Evolutionary conservation across 2,329 filamentous ascomycete species (phyloP), one percentile per base, ranked within the genome.

Genomic region (Oidium heveae): DNA sequence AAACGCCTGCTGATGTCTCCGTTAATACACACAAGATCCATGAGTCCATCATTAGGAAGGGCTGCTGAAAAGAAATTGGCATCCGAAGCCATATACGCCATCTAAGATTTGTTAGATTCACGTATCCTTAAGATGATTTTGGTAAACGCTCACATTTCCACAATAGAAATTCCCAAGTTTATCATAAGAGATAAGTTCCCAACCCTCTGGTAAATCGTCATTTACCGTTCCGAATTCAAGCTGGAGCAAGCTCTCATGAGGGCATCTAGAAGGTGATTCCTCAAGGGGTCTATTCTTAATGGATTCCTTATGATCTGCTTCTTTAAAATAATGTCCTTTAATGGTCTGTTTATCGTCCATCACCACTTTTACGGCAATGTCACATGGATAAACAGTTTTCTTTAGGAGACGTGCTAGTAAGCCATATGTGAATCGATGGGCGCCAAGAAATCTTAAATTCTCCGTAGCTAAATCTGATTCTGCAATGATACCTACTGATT

Each of bases 401-500:
- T 77, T 74, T 49, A 93, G 70, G 18, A 95, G 72, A 28, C 88
- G 77, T 58, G 80, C 73, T n/a, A 93, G 64, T 58, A 94, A 79
- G 7, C 91, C 91, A 62, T 82, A 82, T 0, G 84, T 87, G 63
- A 98, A 98, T 54, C 91, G 78, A 33, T 79, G 74, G 51, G 76
- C 75, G 18, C 91, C 91, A 82, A 98, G 88, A 88, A 89, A 96
- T 46, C 91, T 80, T 58, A 96, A 69, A 63, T 93, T 72, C 63
- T 98, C 91, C 0, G 91, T 98, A 2, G 77, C 88, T 13, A 98
- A 72, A 66, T 98, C 91, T 52, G 77, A 77, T 64, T 96, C 91
- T 1, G 91, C 91, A 39, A 96, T 77, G 57, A 96, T 84, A 22
- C 91, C 91, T 28, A 94, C 75, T 0, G 85, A 76, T 66, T 96